Evolutionary conservation across 768 basidiomycete species (phyloP), one percentile per base, ranked within the genome.

Genomic region (Collybia mongolica): DNA sequence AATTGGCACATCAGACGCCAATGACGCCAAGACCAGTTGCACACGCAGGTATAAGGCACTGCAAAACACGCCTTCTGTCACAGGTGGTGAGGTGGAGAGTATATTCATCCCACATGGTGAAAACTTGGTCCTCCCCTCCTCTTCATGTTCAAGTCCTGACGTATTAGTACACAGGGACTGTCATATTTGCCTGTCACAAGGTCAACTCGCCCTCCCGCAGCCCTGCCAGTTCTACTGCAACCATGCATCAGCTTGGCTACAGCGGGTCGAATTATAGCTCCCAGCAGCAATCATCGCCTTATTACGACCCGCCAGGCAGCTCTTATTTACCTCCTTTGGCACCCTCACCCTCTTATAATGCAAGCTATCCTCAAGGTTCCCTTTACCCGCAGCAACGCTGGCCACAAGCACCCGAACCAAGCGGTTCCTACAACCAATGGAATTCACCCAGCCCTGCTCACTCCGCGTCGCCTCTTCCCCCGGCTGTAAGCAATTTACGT

Each of bases 51-150:
- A 86, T 75, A 86, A 86, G 66, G 84, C 88, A 39, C 74, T 76
- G 49, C 86, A 86, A 63, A 72, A 72, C 58, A 80, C 88, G 76
- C 73, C 76, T 61, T 76, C 79, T 32, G 75, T 74, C 44, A 71
- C 79, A 51, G 74, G 73, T 44, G 78, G 76, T 51, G 81, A 85
- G 67, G 87, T 92, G 23, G 90, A 92, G 65, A 91, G 88, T 69
- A 86, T 93, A 55, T 93, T 89, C 68, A 90, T 92, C 68, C 90
- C 91, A 65, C 89, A 93, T 81, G 90, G 90, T 87, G 65, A 59
- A n/a, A n/a, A n/a, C n/a, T n/a, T n/a, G n/a, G 81, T 67, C 54
- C 54, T 47, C 47, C 54, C 57, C 49, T 56, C 54, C 39, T 56
- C 65, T 60, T 61, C 58, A 40, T 52, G 49, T 54, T 44, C 37